Conservation (phyloP, 768 basidiomycete genomes). For the Omphalotus guepiniiformis region DNA sequence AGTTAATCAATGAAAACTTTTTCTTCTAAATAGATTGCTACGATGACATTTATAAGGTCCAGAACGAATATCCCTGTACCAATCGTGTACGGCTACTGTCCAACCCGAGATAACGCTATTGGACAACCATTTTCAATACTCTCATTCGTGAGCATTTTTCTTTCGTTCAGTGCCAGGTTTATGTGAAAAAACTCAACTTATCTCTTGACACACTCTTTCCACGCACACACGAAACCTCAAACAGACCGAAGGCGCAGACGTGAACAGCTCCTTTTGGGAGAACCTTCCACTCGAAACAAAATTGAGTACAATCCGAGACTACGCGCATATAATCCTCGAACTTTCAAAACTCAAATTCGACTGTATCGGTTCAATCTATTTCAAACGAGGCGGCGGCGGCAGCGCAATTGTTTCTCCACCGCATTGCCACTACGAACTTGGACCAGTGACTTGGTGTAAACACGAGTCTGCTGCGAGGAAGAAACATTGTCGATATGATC, state of each 20-base stretch:
- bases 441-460: slow-evolving; percentile 18
- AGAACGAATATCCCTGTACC: slow-evolving; percentile 18
- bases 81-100: slow-evolving; percentile 19
- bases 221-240: no score
- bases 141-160: slow-evolving; percentile 14
- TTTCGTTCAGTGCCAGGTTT: neutral
- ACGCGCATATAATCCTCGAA: slow-evolving; percentile 16
- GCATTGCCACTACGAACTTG: slow-evolving; percentile 13
- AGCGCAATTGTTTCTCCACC: slow-evolving; percentile 12
- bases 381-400: slow-evolving; percentile 16
- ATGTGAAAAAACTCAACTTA: neutral
- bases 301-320: slow-evolving; percentile 18
- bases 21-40: slow-evolving; percentile 16
- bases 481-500: slow-evolving; percentile 11
- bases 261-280: slow-evolving; percentile 19
- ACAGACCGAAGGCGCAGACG: slow-evolving; percentile 17
- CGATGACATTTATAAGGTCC: slow-evolving; percentile 19
- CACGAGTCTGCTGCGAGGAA: slow-evolving; percentile 14
- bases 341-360: slow-evolving; percentile 19
- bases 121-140: slow-evolving; percentile 19
- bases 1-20: slow-evolving; percentile 3
- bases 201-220: neutral
- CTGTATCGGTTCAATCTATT: slow-evolving; percentile 20
- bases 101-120: slow-evolving; percentile 17
- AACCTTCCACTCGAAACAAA: slow-evolving; percentile 15